phyloP scores from a whole-genome alignment of 495 filamentous ascomycete species.

The Penicillium robsamsonii region DNA sequence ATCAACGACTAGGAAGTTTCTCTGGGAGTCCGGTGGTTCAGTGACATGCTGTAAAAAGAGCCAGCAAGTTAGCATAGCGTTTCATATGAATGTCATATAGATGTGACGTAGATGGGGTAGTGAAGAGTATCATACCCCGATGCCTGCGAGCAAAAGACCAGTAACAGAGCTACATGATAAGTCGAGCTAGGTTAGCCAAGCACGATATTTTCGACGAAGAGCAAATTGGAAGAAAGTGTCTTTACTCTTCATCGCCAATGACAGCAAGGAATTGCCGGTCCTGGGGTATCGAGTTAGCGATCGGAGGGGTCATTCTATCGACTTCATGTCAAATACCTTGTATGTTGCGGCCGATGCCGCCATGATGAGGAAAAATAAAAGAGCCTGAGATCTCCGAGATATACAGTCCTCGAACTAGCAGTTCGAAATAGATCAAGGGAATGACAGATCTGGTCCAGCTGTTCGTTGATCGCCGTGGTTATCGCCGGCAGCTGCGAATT shows the following conservation, averaged over 20 bases:
- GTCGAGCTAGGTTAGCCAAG: conserved; percentile 22
- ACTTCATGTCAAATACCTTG: conserved; percentile 35
- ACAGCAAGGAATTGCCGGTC: conserved; percentile 96
- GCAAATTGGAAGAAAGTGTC: background rate
- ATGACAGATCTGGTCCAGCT: conserved; percentile 8
- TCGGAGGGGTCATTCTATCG: conserved; percentile 17
- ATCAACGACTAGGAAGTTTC: conserved; percentile 98
- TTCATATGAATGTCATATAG: background rate
- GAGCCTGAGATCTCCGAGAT: background rate
- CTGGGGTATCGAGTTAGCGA: conserved; percentile 39
- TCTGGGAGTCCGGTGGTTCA: conserved; percentile 75
- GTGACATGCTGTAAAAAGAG: conserved; percentile 62
- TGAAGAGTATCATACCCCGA: conserved; percentile 66
- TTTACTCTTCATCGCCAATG: conserved; percentile 90
- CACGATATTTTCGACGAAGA: background rate
- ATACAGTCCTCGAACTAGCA: background rate
- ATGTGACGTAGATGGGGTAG: conserved; percentile 1
- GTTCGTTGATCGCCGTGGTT: conserved; percentile 19
- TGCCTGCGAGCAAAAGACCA: conserved; percentile 87
- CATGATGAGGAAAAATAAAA: conserved; percentile 27
- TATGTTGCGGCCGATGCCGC: conserved; percentile 37
- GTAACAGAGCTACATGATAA: conserved; percentile 78
- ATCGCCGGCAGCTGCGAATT: conserved; percentile 23
- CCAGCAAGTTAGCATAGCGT: background rate
- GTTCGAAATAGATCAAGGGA: conserved; percentile 3